Conservation (phyloP, 2,329 filamentous ascomycete species). For the Lachnellula cervina region DNA sequence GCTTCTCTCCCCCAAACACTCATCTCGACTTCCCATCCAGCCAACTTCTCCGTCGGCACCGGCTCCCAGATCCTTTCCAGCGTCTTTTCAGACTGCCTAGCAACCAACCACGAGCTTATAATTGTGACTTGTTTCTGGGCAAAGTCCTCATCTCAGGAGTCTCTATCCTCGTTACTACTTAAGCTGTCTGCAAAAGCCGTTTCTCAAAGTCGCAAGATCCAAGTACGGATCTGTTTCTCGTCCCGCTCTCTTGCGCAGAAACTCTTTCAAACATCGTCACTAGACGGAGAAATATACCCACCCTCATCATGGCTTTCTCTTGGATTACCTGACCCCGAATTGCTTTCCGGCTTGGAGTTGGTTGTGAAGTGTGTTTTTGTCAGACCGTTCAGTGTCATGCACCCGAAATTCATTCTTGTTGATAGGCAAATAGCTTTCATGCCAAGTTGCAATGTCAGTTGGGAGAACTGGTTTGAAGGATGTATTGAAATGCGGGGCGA, state of each 20-base stretch:
- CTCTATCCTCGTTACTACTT: constrained; percentile 52
- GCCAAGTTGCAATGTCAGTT: constrained; percentile 80
- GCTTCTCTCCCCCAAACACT: constrained; percentile 41
- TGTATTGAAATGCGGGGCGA: constrained; percentile 62
- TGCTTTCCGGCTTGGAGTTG: constrained; percentile 58
- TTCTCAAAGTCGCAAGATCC: constrained; percentile 27
- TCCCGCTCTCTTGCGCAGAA: constrained; percentile 70
- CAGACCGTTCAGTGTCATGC: constrained; percentile 78
- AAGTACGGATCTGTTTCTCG: constrained; percentile 68
- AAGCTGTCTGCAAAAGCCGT: constrained; percentile 50
- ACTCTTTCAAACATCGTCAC: constrained; percentile 63
- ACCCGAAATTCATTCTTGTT: constrained; percentile 75
- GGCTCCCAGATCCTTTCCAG: constrained; percentile 49
- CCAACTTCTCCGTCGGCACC: constrained; percentile 51
- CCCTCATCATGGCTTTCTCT: constrained; percentile 52
- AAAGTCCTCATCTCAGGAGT: constrained; percentile 54
- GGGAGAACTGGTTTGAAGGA: constrained; percentile 83
- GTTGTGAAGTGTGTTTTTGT: constrained; percentile 75
- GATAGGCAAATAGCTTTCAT: constrained; percentile 63
- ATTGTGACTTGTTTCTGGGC: constrained; percentile 84
- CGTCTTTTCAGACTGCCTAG: constrained; percentile 57
- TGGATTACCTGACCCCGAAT: constrained; percentile 54
- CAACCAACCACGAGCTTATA: constrained; percentile 60
- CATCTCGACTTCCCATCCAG: constrained; percentile 43
- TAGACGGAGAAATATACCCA: constrained; percentile 57